phyloP scores from a whole-genome alignment of 345 rosid species.

The Populus simonii region DNA sequence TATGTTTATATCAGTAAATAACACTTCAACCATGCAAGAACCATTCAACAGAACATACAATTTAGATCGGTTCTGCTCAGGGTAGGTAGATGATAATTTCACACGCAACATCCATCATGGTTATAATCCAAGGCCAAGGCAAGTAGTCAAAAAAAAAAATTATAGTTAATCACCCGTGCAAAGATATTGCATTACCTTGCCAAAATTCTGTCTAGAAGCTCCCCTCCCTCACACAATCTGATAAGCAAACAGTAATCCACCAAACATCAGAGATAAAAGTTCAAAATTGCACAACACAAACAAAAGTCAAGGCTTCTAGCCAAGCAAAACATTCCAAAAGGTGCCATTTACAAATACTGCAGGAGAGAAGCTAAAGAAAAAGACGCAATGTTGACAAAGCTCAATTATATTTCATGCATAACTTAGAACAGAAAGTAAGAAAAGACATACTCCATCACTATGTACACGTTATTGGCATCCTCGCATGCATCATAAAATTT shows the following conservation, averaged over 20 bases:
- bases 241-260: slow-evolving; percentile 18
- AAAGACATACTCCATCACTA: slow-evolving; percentile 86
- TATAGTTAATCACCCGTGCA: not conserved
- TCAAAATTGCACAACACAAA: not conserved
- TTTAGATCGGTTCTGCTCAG: not conserved
- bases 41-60: not conserved
- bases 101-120: not conserved
- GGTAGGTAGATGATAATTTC: not conserved
- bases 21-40: not conserved
- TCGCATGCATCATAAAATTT: slow-evolving; percentile 83
- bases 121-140: not conserved
- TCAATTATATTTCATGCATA: slow-evolving; percentile 11
- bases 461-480: slow-evolving; percentile 69
- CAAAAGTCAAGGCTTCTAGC: not conserved
- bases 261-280: slow-evolving; percentile 10
- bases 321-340: not conserved
- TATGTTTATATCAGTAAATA: not conserved
- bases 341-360: not conserved
- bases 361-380: not conserved
- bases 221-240: slow-evolving; percentile 99
- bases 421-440: slow-evolving; percentile 25
- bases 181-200: slow-evolving; percentile 48
- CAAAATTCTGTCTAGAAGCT: slow-evolving; percentile 83
- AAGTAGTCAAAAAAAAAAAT: not conserved
- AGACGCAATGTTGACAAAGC: not conserved